Evolutionary conservation across 2,329 filamentous ascomycete genomes (phyloP).

Genomic region (Plectosphaerella sp.): DNA sequence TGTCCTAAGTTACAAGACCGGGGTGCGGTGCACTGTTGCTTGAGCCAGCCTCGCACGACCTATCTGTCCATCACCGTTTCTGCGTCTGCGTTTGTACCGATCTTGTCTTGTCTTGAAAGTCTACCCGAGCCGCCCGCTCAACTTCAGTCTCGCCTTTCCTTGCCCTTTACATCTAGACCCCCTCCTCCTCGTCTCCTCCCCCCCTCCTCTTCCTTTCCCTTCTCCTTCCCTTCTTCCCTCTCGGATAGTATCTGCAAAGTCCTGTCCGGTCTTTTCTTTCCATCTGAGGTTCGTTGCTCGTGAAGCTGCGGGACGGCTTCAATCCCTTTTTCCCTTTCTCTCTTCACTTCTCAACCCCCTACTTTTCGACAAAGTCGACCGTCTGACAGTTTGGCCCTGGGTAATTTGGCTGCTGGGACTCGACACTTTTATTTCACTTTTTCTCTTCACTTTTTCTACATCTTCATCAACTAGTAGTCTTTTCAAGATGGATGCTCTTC

Average conservation of each 20-base stretch:
- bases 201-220: slow-evolving; percentile 15
- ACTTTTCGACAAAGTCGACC: slow-evolving; percentile 10
- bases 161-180: slow-evolving; percentile 8
- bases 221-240: slow-evolving; percentile 11
- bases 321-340: slow-evolving; percentile 15
- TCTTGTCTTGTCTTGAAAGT: slow-evolving; percentile 7
- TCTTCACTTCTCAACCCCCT: slow-evolving; percentile 4
- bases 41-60: neutral
- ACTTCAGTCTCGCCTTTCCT: neutral
- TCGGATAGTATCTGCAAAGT: slow-evolving; percentile 9
- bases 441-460: slow-evolving; percentile 12
- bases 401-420: slow-evolving; percentile 8
- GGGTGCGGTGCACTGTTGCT: too few species aligned
- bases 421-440: slow-evolving; percentile 14
- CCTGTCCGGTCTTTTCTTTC: slow-evolving; percentile 2
- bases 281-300: slow-evolving; percentile 13
- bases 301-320: slow-evolving; percentile 34
- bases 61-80: slow-evolving; percentile 12
- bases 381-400: slow-evolving; percentile 16
- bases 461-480: slow-evolving; percentile 3
- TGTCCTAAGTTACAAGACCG: too few species aligned
- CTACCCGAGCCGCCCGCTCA: neutral
- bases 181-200: slow-evolving; percentile 10
- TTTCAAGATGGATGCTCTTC: slow-evolving; percentile 20
- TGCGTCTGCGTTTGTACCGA: slow-evolving; percentile 7